phyloP scores from a whole-genome alignment of 176 grass and related monocot genomes.

The Miscanthus lutarioriparius region DNA sequence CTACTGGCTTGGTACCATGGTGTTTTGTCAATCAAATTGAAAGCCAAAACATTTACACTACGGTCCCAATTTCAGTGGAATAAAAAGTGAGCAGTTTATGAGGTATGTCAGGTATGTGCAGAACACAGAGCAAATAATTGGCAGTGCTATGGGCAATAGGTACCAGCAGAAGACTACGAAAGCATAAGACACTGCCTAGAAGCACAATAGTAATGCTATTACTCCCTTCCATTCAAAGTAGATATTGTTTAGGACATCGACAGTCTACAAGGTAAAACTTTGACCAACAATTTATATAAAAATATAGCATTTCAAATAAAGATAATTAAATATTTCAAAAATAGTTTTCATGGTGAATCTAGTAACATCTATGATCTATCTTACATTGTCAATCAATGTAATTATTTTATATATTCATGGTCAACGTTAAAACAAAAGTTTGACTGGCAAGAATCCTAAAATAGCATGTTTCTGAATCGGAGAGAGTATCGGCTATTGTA shows the following conservation, averaged over 20 bases:
- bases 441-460: neutral
- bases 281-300: neutral
- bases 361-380: neutral
- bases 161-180: neutral
- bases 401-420: neutral
- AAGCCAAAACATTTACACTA: neutral
- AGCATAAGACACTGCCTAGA: neutral
- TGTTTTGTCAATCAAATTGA: neutral
- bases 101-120: neutral
- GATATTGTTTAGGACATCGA: neutral
- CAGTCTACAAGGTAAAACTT: neutral
- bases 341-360: neutral
- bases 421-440: neutral
- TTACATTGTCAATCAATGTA: neutral
- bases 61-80: slow-evolving; percentile 7
- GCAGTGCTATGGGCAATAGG: neutral
- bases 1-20: neutral
- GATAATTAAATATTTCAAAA: neutral
- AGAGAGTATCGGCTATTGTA: neutral
- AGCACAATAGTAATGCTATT: slow-evolving; percentile 8
- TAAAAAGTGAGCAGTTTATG: slow-evolving; percentile 11
- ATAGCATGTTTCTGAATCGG: neutral
- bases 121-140: neutral
- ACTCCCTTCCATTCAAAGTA: neutral
- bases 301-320: neutral